Base-by-base conservation (phyloP, 2,329 filamentous ascomycete species). In the Scorias spongiosa region DNA sequence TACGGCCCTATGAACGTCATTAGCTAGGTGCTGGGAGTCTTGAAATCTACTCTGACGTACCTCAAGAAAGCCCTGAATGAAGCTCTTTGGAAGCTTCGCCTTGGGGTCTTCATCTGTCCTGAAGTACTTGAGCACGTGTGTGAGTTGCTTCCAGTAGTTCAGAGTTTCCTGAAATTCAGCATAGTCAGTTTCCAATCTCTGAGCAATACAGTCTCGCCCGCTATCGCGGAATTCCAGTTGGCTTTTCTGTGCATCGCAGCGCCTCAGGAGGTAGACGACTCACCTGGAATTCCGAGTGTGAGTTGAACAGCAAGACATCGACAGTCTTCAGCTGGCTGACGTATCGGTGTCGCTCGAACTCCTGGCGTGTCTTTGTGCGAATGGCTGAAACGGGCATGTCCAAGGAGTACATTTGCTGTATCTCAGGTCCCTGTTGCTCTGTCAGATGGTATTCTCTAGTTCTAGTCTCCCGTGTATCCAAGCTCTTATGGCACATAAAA, bases 91-190 rank as follows among this genome's bases (percentile, higher is more conserved):
- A 66, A 95, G 68, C 62, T 77, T 78, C 55, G 76, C 72, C 53
- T 71, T 85, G 63, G 72, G 82, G 64, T 78, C 85, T 71, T 78
- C 85, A 65, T 96, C 88, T 56, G 80, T 75, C 62, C 88, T 80
- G 75, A 96, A 98, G 68, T 94, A 98, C 57, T 91, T 87, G 76
- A 98, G 86, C 55, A 98, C 76, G 64, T 98, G 91, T 51, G 84
- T 84, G 49, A 88, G 74, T 68, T 98, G 91, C 69, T 95, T 94
- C 91, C 91, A 98, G 74, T 84, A 98, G 71, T 98, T 98, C 73
- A 98, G 78, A 43, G 84, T 98, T 74, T 98, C 91, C 88, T 95
- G 55, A 45, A 26, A 5, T 26, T 17, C 12, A 40, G 36, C 20
- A 26, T 26, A 26, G 20, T 26, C 20, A 26, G 20, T 26, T 4